Evolutionary conservation across 2,329 filamentous ascomycete species (phyloP), one percentile per base, ranked within the genome.

Genomic region (Trichoderma cornu-damae): DNA sequence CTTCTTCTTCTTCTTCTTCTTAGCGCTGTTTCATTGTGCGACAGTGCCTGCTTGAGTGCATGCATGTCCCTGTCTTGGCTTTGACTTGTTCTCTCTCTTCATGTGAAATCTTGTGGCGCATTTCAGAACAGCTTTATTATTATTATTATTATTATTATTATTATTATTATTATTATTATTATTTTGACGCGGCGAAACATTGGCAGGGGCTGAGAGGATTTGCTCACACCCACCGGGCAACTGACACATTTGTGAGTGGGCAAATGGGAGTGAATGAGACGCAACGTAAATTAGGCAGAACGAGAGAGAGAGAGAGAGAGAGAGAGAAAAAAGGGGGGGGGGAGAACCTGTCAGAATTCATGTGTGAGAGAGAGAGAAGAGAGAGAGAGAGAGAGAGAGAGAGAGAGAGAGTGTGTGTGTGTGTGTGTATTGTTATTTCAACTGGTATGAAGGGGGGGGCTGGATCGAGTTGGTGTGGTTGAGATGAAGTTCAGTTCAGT

Each of bases 11-110:
- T n/a, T n/a, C n/a, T n/a, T n/a, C 28, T 32, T 43, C 24, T 30
- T 52, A 43, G 49, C 37, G 49, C 9, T 22, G 26, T 52, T 40
- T 34, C 38, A 20, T 43, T 52, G 49, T 52, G 49, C 38, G 37
- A 52, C 49, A 46, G 46, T 55, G 22, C 47, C 12, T 55, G 22
- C 42, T 38, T 28, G n/a, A 47, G 24, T 20, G 37, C 28, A 43
- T 44, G 48, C 24, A 49, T 49, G 46, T 35, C 30, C n/a, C 28
- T 30, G 9, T 9, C 9, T 9, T 43, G 20, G 37, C n/a, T 26
- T 43, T 16, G 37, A 8, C 30, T 54, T 30, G 30, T 12, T 30
- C 12, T 46, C 34, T 28, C 28, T 35, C 20, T 34, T 54, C 28
- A 18, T 18, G 40, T 28, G 20, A 32, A 26, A 28, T 46, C 48